These are phyloP conservation scores for Vanrija humicola DNA, from an alignment of 1,284 basidiomycete species.

Conservation along the genomic window DNA sequence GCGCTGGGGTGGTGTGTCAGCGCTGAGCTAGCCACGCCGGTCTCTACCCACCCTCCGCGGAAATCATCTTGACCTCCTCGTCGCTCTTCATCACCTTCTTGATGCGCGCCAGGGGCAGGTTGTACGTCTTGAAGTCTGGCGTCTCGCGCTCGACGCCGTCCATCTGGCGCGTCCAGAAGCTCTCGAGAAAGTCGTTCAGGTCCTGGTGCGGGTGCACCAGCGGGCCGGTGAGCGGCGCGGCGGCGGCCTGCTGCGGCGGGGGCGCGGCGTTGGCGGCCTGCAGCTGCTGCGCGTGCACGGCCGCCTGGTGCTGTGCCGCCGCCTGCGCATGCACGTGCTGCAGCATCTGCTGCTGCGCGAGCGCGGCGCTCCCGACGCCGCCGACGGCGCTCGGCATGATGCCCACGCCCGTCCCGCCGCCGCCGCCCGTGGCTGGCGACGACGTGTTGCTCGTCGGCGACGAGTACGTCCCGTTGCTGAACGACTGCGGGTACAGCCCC, in stretches of 20 bases:
- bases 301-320: not conserved
- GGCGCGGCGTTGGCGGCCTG: not conserved
- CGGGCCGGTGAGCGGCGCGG: constrained; percentile 19
- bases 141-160: constrained; percentile 43
- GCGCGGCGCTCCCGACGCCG: too few relatives aligned
- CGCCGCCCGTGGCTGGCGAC: constrained; percentile 63
- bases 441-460: constrained; percentile 48
- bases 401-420: not conserved
- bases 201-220: constrained; percentile 43
- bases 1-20: constrained; percentile 55
- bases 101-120: constrained; percentile 66
- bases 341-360: too few relatives aligned
- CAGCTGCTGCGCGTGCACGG: not conserved
- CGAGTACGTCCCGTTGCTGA: constrained; percentile 12
- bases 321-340: too few relatives aligned
- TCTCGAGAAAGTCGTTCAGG: constrained; percentile 43
- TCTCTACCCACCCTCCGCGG: constrained; percentile 90
- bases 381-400: too few relatives aligned
- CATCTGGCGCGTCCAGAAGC: constrained; percentile 49
- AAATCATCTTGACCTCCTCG: constrained; percentile 97
- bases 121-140: constrained; percentile 44
- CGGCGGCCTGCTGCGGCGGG: not conserved
- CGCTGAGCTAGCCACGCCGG: not conserved
- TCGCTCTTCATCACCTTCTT: constrained; percentile 99
- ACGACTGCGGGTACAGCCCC: constrained; percentile 8